A percentile compares a stretch with the other conserved stretches of the same genome.
Conservation (phyloP, 331 rosid genomes). For the Telfairia occidentalis region DNA sequence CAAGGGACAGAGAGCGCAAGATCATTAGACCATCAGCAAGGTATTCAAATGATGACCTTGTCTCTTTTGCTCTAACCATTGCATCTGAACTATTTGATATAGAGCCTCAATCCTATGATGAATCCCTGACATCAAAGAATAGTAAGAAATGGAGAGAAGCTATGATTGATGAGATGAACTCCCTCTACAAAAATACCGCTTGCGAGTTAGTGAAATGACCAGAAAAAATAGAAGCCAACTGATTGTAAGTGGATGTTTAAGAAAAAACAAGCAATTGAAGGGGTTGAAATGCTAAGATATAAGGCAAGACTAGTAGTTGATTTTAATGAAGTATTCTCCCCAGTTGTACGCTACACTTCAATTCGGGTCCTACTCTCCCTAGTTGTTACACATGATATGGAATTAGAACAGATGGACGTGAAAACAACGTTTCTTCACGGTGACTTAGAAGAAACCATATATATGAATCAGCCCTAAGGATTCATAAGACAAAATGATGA, state of each 20-base stretch:
- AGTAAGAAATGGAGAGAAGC: too few species aligned
- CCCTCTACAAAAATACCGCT: not conserved
- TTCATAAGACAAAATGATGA: not conserved
- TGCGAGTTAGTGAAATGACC: too few species aligned
- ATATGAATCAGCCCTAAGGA: not conserved
- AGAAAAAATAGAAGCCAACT: too few species aligned
- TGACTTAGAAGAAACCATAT: not conserved
- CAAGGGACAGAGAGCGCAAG: too few species aligned
- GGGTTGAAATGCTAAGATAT: not conserved
- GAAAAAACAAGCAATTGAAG: not conserved
- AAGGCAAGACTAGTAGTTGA: not conserved
- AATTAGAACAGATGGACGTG: not conserved
- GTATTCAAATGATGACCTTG: too few species aligned
- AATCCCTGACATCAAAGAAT: not conserved
- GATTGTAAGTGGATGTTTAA: not conserved
- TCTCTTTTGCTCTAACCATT: too few species aligned
- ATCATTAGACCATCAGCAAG: too few species aligned
- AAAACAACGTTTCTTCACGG: not conserved
- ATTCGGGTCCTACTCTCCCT: not conserved
- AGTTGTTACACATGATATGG: not conserved
- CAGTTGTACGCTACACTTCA: not conserved
- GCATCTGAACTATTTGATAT: too few species aligned
- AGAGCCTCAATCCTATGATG: too few species aligned
- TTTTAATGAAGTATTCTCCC: not conserved
- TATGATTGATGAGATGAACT: not conserved